Conservation (phyloP, 2,329 filamentous ascomycete species). For the Sporothrix pseudoabietina region DNA sequence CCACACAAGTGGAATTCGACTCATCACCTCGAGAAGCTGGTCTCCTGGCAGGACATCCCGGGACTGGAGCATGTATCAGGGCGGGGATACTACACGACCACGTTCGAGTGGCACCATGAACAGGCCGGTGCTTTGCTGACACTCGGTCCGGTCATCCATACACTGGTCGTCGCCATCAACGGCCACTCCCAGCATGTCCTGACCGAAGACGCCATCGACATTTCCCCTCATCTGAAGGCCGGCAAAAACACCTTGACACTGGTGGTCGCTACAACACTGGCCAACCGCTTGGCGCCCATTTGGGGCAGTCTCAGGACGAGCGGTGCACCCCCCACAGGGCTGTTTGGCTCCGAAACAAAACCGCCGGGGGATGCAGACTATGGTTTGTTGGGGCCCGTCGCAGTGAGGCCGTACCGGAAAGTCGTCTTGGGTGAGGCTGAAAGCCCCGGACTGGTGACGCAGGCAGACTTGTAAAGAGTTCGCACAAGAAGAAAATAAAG, state of each 20-base stretch:
- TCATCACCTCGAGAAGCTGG: neutral
- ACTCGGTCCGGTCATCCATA: neutral
- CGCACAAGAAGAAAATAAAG: too few species aligned
- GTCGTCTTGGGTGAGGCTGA: neutral
- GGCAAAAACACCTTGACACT: neutral
- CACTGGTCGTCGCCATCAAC: neutral
- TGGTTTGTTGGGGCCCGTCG: neutral
- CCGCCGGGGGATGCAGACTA: constrained; percentile 16
- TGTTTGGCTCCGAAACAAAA: neutral
- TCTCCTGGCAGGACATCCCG: constrained; percentile 8
- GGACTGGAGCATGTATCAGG: neutral
- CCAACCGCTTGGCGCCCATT: constrained; percentile 15
- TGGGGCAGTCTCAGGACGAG: neutral
- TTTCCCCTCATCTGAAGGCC: neutral
- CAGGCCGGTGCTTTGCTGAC: neutral
- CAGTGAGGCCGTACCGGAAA: neutral
- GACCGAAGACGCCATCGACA: neutral
- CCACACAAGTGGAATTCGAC: neutral
- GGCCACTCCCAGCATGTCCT: neutral
- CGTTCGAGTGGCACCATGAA: neutral
- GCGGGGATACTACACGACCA: constrained; percentile 6
- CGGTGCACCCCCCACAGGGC: neutral
- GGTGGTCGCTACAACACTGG: neutral
- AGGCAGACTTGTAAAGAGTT: too few species aligned
- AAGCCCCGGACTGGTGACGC: too few species aligned